phyloP scores from a whole-genome alignment of 768 basidiomycete genomes.

The Boletus rex-veris region DNA sequence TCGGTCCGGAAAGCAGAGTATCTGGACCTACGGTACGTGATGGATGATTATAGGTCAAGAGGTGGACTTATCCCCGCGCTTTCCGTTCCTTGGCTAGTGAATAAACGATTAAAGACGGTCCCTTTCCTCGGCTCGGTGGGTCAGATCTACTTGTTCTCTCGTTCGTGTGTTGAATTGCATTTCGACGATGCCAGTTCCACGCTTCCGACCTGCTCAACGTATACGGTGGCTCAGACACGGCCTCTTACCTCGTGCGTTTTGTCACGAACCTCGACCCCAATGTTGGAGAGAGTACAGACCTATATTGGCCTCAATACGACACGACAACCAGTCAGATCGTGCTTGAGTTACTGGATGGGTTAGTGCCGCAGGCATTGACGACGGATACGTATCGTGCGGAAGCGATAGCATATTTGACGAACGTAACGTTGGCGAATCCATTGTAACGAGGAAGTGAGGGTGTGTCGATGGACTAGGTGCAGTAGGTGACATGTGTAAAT shows the following conservation, averaged over 20 bases:
- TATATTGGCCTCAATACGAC: conserved; percentile 45
- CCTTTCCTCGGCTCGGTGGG: conserved; percentile 17
- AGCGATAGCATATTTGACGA: conserved; percentile 34
- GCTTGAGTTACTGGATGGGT: conserved; percentile 40
- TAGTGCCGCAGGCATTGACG: conserved; percentile 33
- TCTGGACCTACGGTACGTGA: conserved; percentile 33
- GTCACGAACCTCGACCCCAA: conserved; percentile 38
- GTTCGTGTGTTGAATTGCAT: too few relatives aligned
- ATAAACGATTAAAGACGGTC: conserved; percentile 41
- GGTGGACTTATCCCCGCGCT: background rate
- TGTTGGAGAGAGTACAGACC: conserved; percentile 19
- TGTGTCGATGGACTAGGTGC: too few relatives aligned
- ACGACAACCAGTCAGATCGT: conserved; percentile 31
- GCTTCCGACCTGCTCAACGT: conserved; percentile 40
- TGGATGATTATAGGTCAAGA: background rate
- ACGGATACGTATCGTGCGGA: conserved; percentile 43
- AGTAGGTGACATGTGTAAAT: too few relatives aligned
- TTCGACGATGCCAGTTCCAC: background rate
- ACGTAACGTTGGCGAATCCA: background rate
- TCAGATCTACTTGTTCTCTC: background rate
- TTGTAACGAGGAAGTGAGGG: too few relatives aligned
- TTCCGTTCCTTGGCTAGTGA: conserved; percentile 32
- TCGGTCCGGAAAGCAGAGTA: conserved; percentile 36
- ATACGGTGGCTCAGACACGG: conserved; percentile 42
- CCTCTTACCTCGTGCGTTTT: conserved; percentile 32